Base-by-base conservation (phyloP, 2,329 filamentous ascomycete species). In the Penicillium sp. region DNA sequence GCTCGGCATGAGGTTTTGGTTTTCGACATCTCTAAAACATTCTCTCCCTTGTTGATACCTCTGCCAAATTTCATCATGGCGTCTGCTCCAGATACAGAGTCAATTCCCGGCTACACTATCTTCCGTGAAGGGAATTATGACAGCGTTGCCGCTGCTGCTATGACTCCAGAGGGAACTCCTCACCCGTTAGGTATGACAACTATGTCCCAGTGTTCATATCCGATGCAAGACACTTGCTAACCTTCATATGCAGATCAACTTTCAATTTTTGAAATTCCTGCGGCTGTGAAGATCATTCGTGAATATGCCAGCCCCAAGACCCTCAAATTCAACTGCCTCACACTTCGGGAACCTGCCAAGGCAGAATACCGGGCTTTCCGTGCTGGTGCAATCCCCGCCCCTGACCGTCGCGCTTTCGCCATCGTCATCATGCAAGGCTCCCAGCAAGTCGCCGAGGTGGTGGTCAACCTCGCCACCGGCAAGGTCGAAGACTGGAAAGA, bases 281-380 rank as follows among this genome's bases (percentile, higher is more conserved):
- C 54, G 31, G 55, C 55, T 13, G 59, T 62, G 10, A 60, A 60
- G 44, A 43, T 65, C 8, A 57, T 65, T 41, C 62, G 63, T 8
- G 56, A 64, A n/a, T 56, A 64, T 50, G 56, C 52, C n/a, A 59
- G 47, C 41, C 64, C 63, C 18, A 63, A 60, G 46, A 54, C 60
- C 11, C 41, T 68, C 55, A 69, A 68, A 27, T 70, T 69, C 56
- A 66, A 67, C 54, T 69, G 64, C 55, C 56, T 67, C 83, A 80
- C 36, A 80, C 85, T 48, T 79, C 86, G 51, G 77, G 78, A 68
- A 39, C 65, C 64, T 11, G 49, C 1, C 81, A 67, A 67, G 50
- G 52, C 52, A 19, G 63, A 67, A 39, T 67, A 67, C 47, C 36
- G 55, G 22, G 61, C 64, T n/a, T 67, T 78, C 46, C 61, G 61